Base-by-base conservation (phyloP, 139 green algal species). In the Cymbomonas tetramitiformis region DNA sequence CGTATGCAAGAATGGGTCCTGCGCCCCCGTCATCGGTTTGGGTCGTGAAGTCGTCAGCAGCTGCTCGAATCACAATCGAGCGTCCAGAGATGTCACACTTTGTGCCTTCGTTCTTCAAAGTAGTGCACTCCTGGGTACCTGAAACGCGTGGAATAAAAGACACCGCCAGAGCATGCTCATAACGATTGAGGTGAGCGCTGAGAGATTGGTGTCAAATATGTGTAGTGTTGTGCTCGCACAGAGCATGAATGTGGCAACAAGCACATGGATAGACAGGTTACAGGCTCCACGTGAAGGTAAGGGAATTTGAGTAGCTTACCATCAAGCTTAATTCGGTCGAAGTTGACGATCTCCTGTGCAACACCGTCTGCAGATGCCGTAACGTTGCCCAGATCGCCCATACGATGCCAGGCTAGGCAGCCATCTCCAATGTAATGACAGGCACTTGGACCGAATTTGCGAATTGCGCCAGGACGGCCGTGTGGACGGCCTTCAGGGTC, bases 361-460 rank as follows among this genome's bases (percentile, higher is more conserved):
- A 25, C 49, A 9, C 52, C 52, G 6, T 33, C 10, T 4, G 38
- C 33, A 5, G 34, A 15, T 8, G 36, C 52, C 3, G 24, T 2
- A 3, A 60, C 40, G 52, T 60, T 60, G 38, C 52, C 52, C 6
- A 60, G 26, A 49, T 60, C 52, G 15, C 52, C 52, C 25, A 50
- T 50, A 38, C 49, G 52, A 12, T 38, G 1, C 4, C 40, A 49
- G 3, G 49, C 19, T 19, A 60, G 15, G 52, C 52, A 60, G 23
- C 52, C 52, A 5, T 60, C 52, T 36, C 30, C 29, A 3, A 49
- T 10, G n/a, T 29, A 40, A 4, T 60, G 52, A 4, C 52, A 60
- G 25, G 52, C 52, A 38, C 12, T 34, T 2, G 52, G 38, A 2
- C 52, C 52, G n/a, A 60, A 60, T 28, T 60, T 60, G 21, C 49